Evolutionary conservation across 1,284 basidiomycete genomes (phyloP).

Genomic region (Moesziomyces sp.): DNA sequence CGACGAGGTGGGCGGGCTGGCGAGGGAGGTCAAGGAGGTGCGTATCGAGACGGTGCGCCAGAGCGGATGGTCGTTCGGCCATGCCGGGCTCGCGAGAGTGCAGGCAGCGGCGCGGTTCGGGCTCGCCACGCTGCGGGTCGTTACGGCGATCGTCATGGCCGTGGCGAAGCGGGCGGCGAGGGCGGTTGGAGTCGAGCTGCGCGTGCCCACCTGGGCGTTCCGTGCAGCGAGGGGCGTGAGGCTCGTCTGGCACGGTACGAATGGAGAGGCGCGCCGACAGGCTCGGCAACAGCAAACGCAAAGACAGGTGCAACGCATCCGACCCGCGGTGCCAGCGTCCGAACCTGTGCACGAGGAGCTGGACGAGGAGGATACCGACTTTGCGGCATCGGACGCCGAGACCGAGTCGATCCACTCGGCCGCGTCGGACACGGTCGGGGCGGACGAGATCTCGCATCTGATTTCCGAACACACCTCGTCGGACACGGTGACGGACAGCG

Average conservation of each 20-base stretch:
- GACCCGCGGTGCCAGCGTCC: too few species aligned
- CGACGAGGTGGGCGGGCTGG: constrained; percentile 18
- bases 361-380: constrained; percentile 1
- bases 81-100: constrained; percentile 20
- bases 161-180: constrained; percentile 12
- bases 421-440: constrained; percentile 18
- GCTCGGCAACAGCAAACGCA: constrained; percentile 15
- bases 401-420: not conserved
- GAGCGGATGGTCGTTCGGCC: constrained; percentile 9
- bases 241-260: constrained; percentile 63
- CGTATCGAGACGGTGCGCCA: constrained; percentile 39
- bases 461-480: constrained; percentile 2
- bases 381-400: constrained; percentile 5
- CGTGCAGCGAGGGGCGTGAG: constrained; percentile 39
- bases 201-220: constrained; percentile 35
- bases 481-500: constrained; percentile 25
- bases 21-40: constrained; percentile 45
- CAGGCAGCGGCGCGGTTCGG: constrained; percentile 23
- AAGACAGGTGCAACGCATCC: not conserved
- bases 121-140: constrained; percentile 9
- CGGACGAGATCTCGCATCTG: constrained; percentile 11
- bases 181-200: constrained; percentile 20
- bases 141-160: constrained; percentile 14
- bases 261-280: constrained; percentile 52
- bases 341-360: not conserved